Evolutionary conservation across 306 rosid species (phyloP).

Genomic region (Malus fusca): DNA sequence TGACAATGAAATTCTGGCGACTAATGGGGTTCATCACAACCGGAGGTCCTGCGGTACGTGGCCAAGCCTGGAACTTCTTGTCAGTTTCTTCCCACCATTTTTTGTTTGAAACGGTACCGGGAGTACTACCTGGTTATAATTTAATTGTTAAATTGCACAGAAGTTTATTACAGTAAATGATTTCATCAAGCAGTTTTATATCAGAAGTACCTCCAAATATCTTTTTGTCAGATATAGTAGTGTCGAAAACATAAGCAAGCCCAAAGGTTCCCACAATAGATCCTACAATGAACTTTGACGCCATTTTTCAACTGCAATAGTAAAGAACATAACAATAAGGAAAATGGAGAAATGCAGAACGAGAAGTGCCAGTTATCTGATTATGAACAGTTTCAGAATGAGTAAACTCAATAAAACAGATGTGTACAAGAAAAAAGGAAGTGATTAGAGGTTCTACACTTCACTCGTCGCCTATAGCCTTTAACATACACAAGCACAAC

Average conservation of each 20-base stretch:
- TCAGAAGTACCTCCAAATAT: constrained; percentile 58
- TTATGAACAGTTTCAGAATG: background rate
- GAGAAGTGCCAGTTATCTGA: background rate
- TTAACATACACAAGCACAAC: background rate
- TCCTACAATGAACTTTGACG: constrained; percentile 36
- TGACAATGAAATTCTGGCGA: constrained; percentile 42
- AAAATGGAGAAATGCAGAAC: background rate
- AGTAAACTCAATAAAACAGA: background rate
- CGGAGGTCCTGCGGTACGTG: constrained; percentile 57
- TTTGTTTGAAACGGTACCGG: constrained; percentile 48
- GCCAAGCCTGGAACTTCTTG: constrained; percentile 87
- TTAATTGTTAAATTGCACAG: background rate
- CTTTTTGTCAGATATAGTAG: constrained; percentile 43
- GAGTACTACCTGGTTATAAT: constrained; percentile 52
- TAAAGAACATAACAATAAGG: background rate
- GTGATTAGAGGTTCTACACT: background rate
- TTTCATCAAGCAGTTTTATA: background rate
- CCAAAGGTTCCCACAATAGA: constrained; percentile 38
- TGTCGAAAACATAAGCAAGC: constrained; percentile 39
- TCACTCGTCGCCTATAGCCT: background rate
- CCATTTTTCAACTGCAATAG: constrained; percentile 36
- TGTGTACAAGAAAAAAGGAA: background rate
- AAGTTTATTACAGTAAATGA: background rate
- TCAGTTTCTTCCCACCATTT: constrained; percentile 89
- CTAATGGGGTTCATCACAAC: constrained; percentile 40